Conservation (phyloP, 2,329 filamentous ascomycete genomes). For the Colletotrichum sp. region DNA sequence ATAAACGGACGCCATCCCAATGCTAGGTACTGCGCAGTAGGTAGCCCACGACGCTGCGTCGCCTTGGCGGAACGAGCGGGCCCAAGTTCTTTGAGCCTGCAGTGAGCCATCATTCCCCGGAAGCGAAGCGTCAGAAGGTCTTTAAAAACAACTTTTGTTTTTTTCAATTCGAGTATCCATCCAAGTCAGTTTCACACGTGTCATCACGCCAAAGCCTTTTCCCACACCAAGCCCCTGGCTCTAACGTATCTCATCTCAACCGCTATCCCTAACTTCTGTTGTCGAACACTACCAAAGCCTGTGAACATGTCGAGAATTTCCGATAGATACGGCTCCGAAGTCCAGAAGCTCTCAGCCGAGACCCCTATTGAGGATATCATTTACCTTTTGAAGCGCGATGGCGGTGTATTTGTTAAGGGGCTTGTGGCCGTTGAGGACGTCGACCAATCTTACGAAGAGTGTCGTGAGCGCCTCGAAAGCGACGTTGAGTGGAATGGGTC, state of each 20-base stretch:
- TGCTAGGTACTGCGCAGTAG: neutral
- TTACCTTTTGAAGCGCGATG: slow-evolving; percentile 11
- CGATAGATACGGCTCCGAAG: slow-evolving; percentile 2
- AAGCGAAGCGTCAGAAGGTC: neutral
- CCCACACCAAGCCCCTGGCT: neutral
- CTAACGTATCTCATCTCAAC: neutral
- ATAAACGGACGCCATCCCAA: neutral
- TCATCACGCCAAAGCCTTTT: neutral
- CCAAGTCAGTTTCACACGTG: neutral
- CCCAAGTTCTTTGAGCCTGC: neutral
- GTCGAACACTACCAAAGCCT: neutral
- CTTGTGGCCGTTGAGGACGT: neutral
- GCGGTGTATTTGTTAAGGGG: slow-evolving; percentile 4
- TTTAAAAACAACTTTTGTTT: neutral
- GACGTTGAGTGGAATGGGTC: slow-evolving; percentile 14
- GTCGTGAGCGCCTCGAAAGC: slow-evolving; percentile 6
- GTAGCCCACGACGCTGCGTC: neutral
- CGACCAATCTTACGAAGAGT: slow-evolving; percentile 1
- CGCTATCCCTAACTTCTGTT: neutral
- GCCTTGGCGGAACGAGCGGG: neutral
- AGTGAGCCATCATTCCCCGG: neutral
- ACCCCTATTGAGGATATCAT: slow-evolving; percentile 1
- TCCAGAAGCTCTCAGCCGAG: neutral
- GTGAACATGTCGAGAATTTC: neutral
- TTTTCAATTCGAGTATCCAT: neutral